phyloP scores from a whole-genome alignment of 768 basidiomycete genomes.

The Amanita rimosa region DNA sequence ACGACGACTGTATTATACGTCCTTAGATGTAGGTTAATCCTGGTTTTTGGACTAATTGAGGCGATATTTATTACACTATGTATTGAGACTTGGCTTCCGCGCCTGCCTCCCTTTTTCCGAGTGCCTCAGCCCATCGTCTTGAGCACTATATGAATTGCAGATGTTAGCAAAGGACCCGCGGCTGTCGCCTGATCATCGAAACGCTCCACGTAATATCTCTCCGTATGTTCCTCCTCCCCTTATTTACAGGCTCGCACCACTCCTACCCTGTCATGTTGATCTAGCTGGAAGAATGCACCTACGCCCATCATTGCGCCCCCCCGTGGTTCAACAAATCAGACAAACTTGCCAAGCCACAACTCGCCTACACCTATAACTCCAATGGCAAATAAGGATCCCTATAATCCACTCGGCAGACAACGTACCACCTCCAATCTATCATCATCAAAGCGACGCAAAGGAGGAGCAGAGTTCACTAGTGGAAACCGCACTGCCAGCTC shows the following conservation, averaged over 20 bases:
- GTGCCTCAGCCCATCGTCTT: neutral
- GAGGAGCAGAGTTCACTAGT: neutral
- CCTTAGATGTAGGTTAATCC: neutral
- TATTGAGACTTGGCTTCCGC: neutral
- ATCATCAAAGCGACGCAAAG: neutral
- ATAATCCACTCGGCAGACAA: neutral
- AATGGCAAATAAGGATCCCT: neutral
- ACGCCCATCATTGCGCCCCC: neutral
- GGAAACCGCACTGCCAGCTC: conserved; percentile 1
- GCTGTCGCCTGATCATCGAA: neutral
- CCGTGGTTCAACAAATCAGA: neutral
- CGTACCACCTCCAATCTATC: neutral
- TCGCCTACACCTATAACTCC: neutral
- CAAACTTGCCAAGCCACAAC: neutral
- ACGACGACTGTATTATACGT: conserved; percentile 3
- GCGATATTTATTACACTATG: conserved; percentile 1
- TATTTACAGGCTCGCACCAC: neutral
- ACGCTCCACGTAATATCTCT: neutral
- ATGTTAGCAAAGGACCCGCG: neutral
- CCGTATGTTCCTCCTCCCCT: conserved; percentile 1
- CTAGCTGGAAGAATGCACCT: conserved; percentile 4
- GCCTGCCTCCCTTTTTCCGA: neutral
- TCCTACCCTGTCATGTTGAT: conserved; percentile 1
- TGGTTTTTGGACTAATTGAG: neutral
- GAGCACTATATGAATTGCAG: neutral